Evolutionary conservation across 495 filamentous ascomycete genomes (phyloP), one percentile per base, ranked within the genome.

Genomic region (Pyrenopolyporus hunteri): DNA sequence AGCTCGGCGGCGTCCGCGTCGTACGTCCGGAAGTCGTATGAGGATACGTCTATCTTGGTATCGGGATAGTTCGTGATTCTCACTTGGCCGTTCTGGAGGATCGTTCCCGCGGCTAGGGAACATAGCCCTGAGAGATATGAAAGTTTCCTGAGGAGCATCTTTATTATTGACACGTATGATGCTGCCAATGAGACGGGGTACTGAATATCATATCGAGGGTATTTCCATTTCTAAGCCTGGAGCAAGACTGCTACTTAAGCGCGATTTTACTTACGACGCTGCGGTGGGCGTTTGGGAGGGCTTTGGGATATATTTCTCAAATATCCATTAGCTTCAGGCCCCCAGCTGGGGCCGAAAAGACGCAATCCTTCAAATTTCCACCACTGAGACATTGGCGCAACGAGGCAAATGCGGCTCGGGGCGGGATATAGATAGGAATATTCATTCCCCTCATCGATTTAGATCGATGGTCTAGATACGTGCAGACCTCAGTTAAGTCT

Each of bases 51-150:
- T 22, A 83, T 70, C n/a, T 65, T 67, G 14, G 81, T 84, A 56
- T 82, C 69, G 5, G 74, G 75, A 42, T 80, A 82, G 52, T 77
- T 61, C 2, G 77, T 80, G 17, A 62, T 58, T 11, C 74, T 72
- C 25, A 80, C 74, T 68, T 88, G 86, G 11, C 83, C 85, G 70
- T 89, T 89, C 53, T 89, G 78, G 16, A 87, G 71, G 63, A 89
- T 88, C 9, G 80, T 85, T 10, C 65, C 73, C 4, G 67, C 63
- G 16, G 51, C 46, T 13, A 75, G 47, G 57, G 64, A 60, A 19
- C 70, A 53, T 32, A 77, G 14, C 58, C 62, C 60, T 40, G 76
- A 46, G 7, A 53, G 50, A 4, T 44, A 33, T 25, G 39, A 35
- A n/a, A 56, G 26, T 14, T 43, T 62, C 14, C 29, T 31, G 1